Evolutionary conservation across 2,329 filamentous ascomycete genomes (phyloP).

Genomic region (Talaromyces funiculosus): DNA sequence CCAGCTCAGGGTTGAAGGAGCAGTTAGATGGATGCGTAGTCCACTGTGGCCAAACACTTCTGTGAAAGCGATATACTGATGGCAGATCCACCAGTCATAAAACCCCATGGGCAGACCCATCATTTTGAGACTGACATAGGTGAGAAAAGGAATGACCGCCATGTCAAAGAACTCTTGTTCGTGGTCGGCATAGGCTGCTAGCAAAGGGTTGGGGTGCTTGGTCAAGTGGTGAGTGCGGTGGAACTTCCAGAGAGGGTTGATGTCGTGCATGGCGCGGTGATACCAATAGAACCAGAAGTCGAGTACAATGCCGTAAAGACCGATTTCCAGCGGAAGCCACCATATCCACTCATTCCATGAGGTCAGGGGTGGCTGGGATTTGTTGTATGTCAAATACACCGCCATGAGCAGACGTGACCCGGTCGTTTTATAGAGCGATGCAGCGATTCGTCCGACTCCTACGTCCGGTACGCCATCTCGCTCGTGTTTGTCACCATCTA

Average conservation of each 20-base stretch:
- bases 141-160: conserved; percentile 36
- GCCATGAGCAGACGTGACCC: conserved; percentile 31
- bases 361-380: conserved; percentile 19
- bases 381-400: conserved; percentile 28
- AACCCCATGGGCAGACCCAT: conserved; percentile 43
- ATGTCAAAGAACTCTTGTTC: conserved; percentile 43
- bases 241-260: conserved; percentile 37
- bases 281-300: conserved; percentile 46
- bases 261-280: conserved; percentile 40
- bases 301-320: conserved; percentile 39
- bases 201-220: conserved; percentile 42
- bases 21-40: conserved; percentile 35
- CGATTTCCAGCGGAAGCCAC: conserved; percentile 32
- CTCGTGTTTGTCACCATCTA: conserved; percentile 43
- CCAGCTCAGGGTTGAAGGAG: conserved; percentile 32
- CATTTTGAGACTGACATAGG: conserved; percentile 32
- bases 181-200: conserved; percentile 39
- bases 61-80: conserved; percentile 35
- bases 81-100: conserved; percentile 46
- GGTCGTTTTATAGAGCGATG: conserved; percentile 30
- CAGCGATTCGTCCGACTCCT: conserved; percentile 30
- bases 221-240: conserved; percentile 45
- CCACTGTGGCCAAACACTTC: conserved; percentile 12
- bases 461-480: conserved; percentile 41
- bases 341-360: conserved; percentile 24